These are phyloP conservation scores for Debaryomyces psychrophilus DNA, from an alignment of 1,139 yeast genomes.

Conservation along the genomic window DNA sequence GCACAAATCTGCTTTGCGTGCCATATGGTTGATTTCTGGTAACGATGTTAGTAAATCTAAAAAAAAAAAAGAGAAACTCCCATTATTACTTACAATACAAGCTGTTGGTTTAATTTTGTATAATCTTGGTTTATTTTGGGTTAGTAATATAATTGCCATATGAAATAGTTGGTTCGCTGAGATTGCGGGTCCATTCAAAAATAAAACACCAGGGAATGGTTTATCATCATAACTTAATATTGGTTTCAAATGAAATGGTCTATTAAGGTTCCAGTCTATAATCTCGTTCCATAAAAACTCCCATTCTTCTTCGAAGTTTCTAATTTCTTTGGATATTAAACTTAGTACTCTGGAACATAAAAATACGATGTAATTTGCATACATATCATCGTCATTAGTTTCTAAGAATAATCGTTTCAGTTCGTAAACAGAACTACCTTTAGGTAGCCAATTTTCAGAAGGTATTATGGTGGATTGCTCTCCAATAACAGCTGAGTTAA, in stretches of 20 bases:
- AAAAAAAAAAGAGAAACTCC: not conserved
- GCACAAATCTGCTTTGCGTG: slow-evolving; percentile 45
- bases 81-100: slow-evolving; percentile 9
- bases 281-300: slow-evolving; percentile 36
- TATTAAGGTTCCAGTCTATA: slow-evolving; percentile 34
- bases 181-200: slow-evolving; percentile 40
- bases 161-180: slow-evolving; percentile 44
- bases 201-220: slow-evolving; percentile 39
- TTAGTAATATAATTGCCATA: slow-evolving; percentile 40
- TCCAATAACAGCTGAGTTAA: slow-evolving; percentile 37
- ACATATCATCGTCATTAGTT: slow-evolving; percentile 34
- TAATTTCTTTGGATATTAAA: slow-evolving; percentile 23
- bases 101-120: slow-evolving; percentile 21
- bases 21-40: slow-evolving; percentile 34
- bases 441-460: slow-evolving; percentile 36
- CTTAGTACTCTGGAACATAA: slow-evolving; percentile 38
- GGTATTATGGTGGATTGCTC: slow-evolving; percentile 37
- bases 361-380: slow-evolving; percentile 43
- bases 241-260: slow-evolving; percentile 35
- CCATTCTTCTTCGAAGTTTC: slow-evolving; percentile 38
- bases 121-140: slow-evolving; percentile 41
- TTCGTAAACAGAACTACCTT: slow-evolving; percentile 22
- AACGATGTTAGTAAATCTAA: slow-evolving; percentile 6
- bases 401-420: slow-evolving; percentile 25
- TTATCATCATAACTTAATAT: slow-evolving; percentile 27